phyloP scores from a whole-genome alignment of 2,329 filamentous ascomycete genomes.

The Fusarium veterinarium region DNA sequence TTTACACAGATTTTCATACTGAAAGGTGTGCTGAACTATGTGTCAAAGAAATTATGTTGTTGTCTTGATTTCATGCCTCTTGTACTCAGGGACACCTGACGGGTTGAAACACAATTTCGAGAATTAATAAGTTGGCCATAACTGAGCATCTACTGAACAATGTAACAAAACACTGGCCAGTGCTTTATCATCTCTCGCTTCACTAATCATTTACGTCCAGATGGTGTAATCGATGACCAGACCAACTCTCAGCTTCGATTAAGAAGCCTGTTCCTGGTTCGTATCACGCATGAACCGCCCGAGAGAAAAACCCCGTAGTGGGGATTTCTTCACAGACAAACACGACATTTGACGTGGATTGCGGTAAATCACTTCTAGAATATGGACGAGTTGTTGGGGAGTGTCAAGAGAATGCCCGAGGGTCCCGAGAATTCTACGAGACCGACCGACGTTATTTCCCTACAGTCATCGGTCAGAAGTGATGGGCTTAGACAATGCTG shows the following conservation, averaged over 20 bases:
- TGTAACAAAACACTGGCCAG: not conserved
- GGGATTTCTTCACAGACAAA: not conserved
- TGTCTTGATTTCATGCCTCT: not conserved
- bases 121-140: not conserved
- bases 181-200: not conserved
- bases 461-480: not conserved
- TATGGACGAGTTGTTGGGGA: not conserved
- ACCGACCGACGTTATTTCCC: not conserved
- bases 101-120: not conserved
- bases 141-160: too few relatives aligned
- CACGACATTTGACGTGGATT: not conserved
- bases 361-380: conserved; percentile 5
- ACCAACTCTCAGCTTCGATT: not conserved
- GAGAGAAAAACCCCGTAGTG: not conserved
- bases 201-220: not conserved
- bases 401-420: conserved; percentile 7
- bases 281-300: conserved; percentile 8
- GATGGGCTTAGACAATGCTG: not conserved
- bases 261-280: conserved; percentile 10
- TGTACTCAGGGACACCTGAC: not conserved
- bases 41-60: not conserved
- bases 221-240: not conserved
- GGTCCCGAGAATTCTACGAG: not conserved
- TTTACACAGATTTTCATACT: not conserved
- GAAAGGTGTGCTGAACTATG: not conserved